Conservation (phyloP, 2,329 filamentous ascomycete genomes). For the Ascocoryne sarcoides region DNA sequence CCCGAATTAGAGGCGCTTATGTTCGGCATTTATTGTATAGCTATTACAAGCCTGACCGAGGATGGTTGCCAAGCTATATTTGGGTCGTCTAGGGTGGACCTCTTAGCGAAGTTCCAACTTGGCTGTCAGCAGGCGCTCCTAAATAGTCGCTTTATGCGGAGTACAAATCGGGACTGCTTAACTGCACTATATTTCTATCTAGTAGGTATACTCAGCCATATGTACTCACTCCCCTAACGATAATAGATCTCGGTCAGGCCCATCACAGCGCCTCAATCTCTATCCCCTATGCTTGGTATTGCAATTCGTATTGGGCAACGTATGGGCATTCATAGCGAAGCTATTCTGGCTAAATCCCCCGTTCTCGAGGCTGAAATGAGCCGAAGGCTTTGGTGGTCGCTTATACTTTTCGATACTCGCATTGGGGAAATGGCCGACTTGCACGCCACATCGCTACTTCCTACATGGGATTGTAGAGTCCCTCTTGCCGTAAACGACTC, state of each 20-base stretch:
- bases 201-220: constrained; percentile 30
- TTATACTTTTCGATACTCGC: constrained; percentile 60
- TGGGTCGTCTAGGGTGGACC: constrained; percentile 29
- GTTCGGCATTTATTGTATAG: constrained; percentile 57
- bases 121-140: constrained; percentile 38
- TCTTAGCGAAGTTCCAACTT: constrained; percentile 35
- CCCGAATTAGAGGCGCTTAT: constrained; percentile 52
- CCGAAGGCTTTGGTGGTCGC: constrained; percentile 65
- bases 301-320: constrained; percentile 59
- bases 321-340: constrained; percentile 60
- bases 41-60: constrained; percentile 45
- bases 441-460: constrained; percentile 29
- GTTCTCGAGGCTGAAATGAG: constrained; percentile 61
- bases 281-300: constrained; percentile 55
- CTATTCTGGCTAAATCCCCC: constrained; percentile 34
- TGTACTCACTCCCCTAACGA: constrained; percentile 8
- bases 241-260: constrained; percentile 20
- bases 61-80: constrained; percentile 41
- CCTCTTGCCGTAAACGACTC: constrained; percentile 55
- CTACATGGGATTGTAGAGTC: constrained; percentile 45
- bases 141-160: constrained; percentile 34
- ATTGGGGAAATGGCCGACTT: constrained; percentile 57
- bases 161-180: constrained; percentile 36
- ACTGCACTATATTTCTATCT: constrained; percentile 46
- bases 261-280: constrained; percentile 47